Evolutionary conservation across 169 alveolate species (phyloP), one percentile per base, ranked within the genome.

Genomic region (Plasmodium fragile): DNA sequence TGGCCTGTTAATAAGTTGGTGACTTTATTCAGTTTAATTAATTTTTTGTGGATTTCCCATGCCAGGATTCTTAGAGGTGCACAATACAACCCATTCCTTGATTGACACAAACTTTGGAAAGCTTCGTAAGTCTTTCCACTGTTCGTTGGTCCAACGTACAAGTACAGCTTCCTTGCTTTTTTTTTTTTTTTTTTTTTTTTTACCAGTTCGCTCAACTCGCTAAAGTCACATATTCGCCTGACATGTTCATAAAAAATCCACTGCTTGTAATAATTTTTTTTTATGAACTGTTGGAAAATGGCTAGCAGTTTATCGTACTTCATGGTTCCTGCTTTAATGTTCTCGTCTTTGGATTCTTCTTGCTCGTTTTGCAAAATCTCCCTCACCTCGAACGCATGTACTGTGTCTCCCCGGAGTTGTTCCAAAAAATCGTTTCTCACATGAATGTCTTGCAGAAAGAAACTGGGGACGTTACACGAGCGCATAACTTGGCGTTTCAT

Each of bases 121-220:
- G 99, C 99, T 36, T 92, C 95, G 41, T 96, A 95, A 1, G 99
- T 98, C 81, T 98, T 98, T 30, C 99, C 99, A 75, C 98, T 96
- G 85, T 98, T 98, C 2, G 99, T 98, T n/a, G 99, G 99, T 4
- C 99, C 99, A 77, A 96, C 79, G 82, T 97, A 99, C 72, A 95
- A 96, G 73, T 81, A 39, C 52, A 98, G 90, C 41, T 94, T 92
- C 70, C 99, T 95, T 30, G 82, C 18, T 83, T 81, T 77, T n/a
- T 87, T 92, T 39, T 82, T 77, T n/a, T 87, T 77, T n/a, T 87
- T 92, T 39, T 95, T 83, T 8, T 87, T 59, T 30, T 81, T 94
- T 59, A 49, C 72, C 18, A 49, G 80, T 32, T 41, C 81, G 16
- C 16, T 85, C 41, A 85, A 28, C 65, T 85, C 93, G 30, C 55